Conservation (phyloP, 2,329 filamentous ascomycete species). For the Hypoxylon rubiginosum region DNA sequence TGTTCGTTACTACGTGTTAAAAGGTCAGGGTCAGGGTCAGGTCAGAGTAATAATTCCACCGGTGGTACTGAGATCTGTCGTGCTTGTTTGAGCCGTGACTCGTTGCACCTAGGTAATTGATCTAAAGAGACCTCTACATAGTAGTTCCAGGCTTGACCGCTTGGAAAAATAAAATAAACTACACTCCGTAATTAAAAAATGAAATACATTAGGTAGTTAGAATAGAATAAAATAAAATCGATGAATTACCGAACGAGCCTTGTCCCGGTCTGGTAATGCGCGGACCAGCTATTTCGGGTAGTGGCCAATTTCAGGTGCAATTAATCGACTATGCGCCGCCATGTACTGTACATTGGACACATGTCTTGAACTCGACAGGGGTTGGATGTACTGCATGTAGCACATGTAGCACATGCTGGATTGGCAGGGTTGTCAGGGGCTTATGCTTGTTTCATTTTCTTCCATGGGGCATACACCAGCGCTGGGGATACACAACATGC, state of each 20-base stretch:
- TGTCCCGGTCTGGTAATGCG: conserved; percentile 35
- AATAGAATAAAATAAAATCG: conserved; percentile 18
- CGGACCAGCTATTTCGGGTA: conserved; percentile 45
- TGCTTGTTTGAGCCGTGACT: conserved; percentile 5
- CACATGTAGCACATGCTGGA: conserved; percentile 45
- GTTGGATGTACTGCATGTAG: conserved; percentile 34
- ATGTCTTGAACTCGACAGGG: conserved; percentile 33
- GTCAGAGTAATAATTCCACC: conserved; percentile 13
- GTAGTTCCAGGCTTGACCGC: conserved; percentile 6
- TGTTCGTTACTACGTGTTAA: background rate
- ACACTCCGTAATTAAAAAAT: conserved; percentile 1
- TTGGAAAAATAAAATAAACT: conserved; percentile 9
- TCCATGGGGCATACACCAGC: too few relatives aligned
- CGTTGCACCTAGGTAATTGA: conserved; percentile 1
- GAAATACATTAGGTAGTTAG: too few relatives aligned
- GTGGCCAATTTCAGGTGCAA: conserved; percentile 49
- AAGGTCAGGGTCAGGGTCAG: conserved; percentile 11
- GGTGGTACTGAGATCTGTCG: conserved; percentile 12
- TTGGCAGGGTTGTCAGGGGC: conserved; percentile 47
- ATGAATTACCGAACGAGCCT: conserved; percentile 25
- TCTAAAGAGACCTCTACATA: conserved; percentile 10
- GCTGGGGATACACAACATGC: conserved; percentile 12
- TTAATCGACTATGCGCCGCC: conserved; percentile 43
- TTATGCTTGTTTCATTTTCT: conserved; percentile 54
- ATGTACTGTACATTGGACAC: conserved; percentile 48